Conservation (phyloP, 129 eudicot species). For the Flaveria linearis region DNA sequence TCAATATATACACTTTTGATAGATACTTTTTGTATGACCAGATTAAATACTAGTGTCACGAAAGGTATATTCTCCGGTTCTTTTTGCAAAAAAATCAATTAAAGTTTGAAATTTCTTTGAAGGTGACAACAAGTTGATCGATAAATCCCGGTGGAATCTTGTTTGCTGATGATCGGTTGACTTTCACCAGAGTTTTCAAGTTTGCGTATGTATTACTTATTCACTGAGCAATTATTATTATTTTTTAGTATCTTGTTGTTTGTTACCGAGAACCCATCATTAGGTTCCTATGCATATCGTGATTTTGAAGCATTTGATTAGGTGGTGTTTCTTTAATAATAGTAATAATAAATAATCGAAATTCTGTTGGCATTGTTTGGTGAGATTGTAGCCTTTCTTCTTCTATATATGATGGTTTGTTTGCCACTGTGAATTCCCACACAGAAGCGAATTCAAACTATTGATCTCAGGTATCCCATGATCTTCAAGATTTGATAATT, state of each 20-base stretch:
- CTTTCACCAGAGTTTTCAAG: constrained; percentile 11
- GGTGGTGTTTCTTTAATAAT: constrained; percentile 9
- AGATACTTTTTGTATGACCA: too few species aligned
- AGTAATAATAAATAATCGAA: constrained; percentile 13
- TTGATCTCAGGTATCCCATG: constrained; percentile 19
- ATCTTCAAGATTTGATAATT: constrained; percentile 7
- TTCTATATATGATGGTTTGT: constrained; percentile 31
- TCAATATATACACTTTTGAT: too few species aligned
- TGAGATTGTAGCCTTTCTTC: constrained; percentile 30
- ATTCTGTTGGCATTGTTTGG: constrained; percentile 46
- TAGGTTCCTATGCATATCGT: constrained; percentile 38
- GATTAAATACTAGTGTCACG: too few species aligned
- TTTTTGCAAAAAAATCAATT: background rate
- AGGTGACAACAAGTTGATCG: constrained; percentile 1
- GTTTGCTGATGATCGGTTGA: constrained; percentile 8
- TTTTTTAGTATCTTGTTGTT: constrained; percentile 1
- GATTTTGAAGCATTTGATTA: constrained; percentile 43
- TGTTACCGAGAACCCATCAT: constrained; percentile 39
- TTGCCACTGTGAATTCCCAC: constrained; percentile 27
- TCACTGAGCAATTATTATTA: background rate
- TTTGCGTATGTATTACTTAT: constrained; percentile 33
- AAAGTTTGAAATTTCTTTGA: background rate
- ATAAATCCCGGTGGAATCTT: background rate
- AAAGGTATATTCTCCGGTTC: too few species aligned
- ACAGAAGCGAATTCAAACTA: constrained; percentile 12